A percentile compares a stretch with the other conserved stretches of the same genome.
phyloP scores from a whole-genome alignment of 345 rosid species.

The Isatis tinctoria region DNA sequence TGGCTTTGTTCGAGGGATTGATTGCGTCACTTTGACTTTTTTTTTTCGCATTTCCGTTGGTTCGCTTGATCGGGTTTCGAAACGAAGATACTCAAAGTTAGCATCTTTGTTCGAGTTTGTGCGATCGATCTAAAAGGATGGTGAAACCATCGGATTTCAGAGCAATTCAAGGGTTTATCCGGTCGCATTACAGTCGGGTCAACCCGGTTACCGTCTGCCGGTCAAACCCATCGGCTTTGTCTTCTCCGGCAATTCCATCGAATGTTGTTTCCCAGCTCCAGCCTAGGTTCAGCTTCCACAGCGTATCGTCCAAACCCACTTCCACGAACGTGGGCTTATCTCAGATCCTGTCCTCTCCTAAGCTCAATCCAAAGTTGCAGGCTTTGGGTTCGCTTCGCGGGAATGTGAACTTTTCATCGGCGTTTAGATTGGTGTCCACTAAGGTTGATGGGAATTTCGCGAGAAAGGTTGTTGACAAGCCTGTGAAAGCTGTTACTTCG shows the following conservation, averaged over 20 bases:
- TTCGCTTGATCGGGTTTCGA: not conserved
- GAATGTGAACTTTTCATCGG: conserved; percentile 22
- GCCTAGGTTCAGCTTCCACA: conserved; percentile 23
- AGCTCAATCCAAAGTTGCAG: conserved; percentile 14
- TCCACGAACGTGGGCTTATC: conserved; percentile 37
- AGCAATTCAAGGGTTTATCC: conserved; percentile 41
- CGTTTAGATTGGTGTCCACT: conserved; percentile 45
- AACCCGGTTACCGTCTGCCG: conserved; percentile 25
- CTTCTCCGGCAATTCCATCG: conserved; percentile 27
- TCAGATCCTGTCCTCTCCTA: conserved; percentile 31
- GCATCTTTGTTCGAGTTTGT: not conserved
- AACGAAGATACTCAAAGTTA: not conserved
- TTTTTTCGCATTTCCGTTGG: not conserved
- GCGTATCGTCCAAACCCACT: conserved; percentile 33
- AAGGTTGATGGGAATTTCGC: conserved; percentile 37
- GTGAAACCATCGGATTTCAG: conserved; percentile 40
- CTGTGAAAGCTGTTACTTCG: conserved; percentile 46
- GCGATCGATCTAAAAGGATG: conserved; percentile 34
- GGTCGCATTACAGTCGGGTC: conserved; percentile 33
- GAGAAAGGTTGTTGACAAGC: conserved; percentile 54
- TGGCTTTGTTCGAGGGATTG: not conserved
- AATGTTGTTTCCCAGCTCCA: conserved; percentile 21
- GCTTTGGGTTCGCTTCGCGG: conserved; percentile 24
- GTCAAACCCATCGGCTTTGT: conserved; percentile 28
- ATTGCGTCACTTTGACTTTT: not conserved